phyloP scores from a whole-genome alignment of 1,284 basidiomycete species.

The Spongiforma sp. region DNA sequence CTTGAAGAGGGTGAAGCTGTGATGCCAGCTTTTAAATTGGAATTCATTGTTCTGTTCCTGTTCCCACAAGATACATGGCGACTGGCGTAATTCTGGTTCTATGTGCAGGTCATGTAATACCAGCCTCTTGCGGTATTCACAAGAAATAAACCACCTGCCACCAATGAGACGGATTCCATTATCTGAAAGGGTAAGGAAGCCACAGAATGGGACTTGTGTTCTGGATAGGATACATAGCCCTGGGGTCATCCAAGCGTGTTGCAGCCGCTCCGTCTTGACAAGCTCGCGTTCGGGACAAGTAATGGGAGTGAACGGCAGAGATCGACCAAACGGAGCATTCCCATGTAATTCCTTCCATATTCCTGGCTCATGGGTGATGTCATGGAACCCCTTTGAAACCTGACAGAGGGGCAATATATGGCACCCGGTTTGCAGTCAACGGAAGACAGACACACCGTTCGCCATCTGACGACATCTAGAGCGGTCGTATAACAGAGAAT shows the following conservation, averaged over 20 bases:
- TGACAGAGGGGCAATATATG: too few relatives aligned
- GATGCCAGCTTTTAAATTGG: not conserved
- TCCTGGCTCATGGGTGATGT: not conserved
- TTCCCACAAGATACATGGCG: not conserved
- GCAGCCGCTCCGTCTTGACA: not conserved
- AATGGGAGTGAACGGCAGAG: not conserved
- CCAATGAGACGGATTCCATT: not conserved
- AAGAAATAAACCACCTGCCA: not conserved
- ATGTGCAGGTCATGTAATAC: not conserved
- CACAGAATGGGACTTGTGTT: not conserved
- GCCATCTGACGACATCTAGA: too few relatives aligned
- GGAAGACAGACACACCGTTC: too few relatives aligned
- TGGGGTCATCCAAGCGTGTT: not conserved
- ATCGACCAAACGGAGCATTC: not conserved
- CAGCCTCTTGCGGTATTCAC: not conserved
- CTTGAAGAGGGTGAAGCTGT: not conserved
- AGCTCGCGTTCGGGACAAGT: not conserved
- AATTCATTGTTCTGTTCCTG: not conserved
- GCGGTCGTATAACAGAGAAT: too few relatives aligned
- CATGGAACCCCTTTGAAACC: slow-evolving; percentile 1
- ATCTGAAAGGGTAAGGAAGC: not conserved
- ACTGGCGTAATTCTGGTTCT: not conserved
- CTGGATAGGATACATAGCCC: not conserved
- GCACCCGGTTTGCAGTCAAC: too few relatives aligned
- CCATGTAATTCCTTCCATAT: not conserved